Base-by-base conservation (phyloP, 345 rosid genomes). In the Gossypioides kirkii region DNA sequence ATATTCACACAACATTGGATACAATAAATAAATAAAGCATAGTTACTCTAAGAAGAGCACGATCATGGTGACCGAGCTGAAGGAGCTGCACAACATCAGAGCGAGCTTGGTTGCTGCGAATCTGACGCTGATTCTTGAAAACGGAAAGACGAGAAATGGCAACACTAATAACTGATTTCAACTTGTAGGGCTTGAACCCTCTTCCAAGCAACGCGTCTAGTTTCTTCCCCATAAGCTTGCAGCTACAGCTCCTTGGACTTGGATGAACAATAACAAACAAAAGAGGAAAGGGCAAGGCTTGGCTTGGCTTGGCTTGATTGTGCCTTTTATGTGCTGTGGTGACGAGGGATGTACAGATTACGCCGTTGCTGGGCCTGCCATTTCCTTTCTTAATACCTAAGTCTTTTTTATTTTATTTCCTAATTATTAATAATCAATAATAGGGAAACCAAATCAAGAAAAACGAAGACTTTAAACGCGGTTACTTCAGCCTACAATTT, bases 71-170 rank as follows among this genome's bases (percentile, higher is more conserved):
- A 8, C 91, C 90, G 4, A 79, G 96, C 41, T 84, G 82, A 59
- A 95, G 99, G 76, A 95, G 89, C 84, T 91, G 86, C 55, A 86
- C 73, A 12, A 95, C 93, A 63, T 95, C 99, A n/a, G 94, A 89
- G n/a, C 80, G 85, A 46, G 93, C 86, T 4, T 84, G 90, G 59
- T 86, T 56, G 72, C 75, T 75, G 63, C 85, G 86, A 72, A 64
- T 79, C 25, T 84, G 85, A 50, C 90, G 94, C 71, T 87, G 91
- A 83, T 84, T 88, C 86, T 87, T 91, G 77, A 86, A 80, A 74
- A 95, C 85, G 46, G 86, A 76, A 61, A 91, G 86, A 47, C 99
- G 89, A 60, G 94, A 85, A 52, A 86, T 56, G 71, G 96, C 91
- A 25, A 95, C 89, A 65, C 68, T 84, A 59, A 80, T 45, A 12